Conservation (phyloP, 2,329 filamentous ascomycete genomes). For the Aspergillus piperis region DNA sequence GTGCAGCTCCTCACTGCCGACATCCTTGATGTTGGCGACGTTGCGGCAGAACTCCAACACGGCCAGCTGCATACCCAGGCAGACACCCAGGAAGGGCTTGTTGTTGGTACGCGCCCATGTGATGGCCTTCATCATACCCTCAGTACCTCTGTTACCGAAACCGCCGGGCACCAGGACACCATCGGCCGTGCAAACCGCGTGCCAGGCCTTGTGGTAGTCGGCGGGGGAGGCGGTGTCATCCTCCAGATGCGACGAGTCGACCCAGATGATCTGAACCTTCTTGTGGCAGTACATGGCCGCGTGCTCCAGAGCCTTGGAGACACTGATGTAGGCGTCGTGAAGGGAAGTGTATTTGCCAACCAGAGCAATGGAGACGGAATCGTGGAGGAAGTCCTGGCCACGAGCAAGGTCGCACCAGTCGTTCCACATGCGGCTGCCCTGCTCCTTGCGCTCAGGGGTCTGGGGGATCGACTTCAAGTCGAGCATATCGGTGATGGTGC, state of each 20-base stretch:
- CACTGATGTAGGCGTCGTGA: slow-evolving; percentile 81
- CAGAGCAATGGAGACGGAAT: slow-evolving; percentile 76
- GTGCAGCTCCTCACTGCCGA: slow-evolving; percentile 60
- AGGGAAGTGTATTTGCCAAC: slow-evolving; percentile 90
- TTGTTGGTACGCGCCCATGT: slow-evolving; percentile 82
- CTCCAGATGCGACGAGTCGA: slow-evolving; percentile 85
- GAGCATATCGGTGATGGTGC: slow-evolving; percentile 66
- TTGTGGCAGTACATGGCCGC: slow-evolving; percentile 81
- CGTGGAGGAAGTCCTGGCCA: slow-evolving; percentile 65
- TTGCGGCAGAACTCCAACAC: slow-evolving; percentile 86
- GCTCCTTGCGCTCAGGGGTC: slow-evolving; percentile 56
- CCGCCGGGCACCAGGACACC: slow-evolving; percentile 64
- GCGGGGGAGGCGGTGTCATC: slow-evolving; percentile 64
- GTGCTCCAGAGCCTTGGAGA: slow-evolving; percentile 87
- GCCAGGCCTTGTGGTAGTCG: slow-evolving; percentile 84
- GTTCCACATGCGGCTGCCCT: slow-evolving; percentile 72
- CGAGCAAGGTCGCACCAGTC: slow-evolving; percentile 74
- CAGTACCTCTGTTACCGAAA: slow-evolving; percentile 77
- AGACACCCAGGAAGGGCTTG: slow-evolving; percentile 83
- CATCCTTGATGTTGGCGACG: slow-evolving; percentile 64
- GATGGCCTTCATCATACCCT: slow-evolving; percentile 88
- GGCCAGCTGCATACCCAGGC: slow-evolving; percentile 88
- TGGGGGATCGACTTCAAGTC: slow-evolving; percentile 61
- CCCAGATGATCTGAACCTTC: slow-evolving; percentile 78
- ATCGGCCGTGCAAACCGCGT: slow-evolving; percentile 68